Evolutionary conservation across 257 asterid genomes (phyloP).

Genomic region (Capsicum chinense): DNA sequence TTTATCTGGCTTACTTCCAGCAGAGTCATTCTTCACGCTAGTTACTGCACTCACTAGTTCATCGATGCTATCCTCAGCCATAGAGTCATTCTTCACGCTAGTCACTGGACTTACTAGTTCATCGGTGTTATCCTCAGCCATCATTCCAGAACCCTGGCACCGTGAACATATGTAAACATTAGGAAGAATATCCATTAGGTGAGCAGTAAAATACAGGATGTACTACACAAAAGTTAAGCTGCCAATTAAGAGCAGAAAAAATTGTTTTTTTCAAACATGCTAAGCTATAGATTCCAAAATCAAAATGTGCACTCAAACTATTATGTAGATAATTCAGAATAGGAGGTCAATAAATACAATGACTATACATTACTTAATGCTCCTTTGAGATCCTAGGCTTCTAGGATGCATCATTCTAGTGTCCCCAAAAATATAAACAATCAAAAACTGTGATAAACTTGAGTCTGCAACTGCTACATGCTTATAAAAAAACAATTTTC

Average conservation of each 20-base stretch:
- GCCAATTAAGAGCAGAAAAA: background rate
- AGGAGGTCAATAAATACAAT: background rate
- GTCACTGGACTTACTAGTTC: background rate
- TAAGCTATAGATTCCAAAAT: background rate
- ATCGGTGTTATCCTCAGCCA: slow-evolving; percentile 23
- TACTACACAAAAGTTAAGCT: background rate
- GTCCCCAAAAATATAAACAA: background rate
- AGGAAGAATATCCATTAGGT: background rate
- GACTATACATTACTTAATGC: slow-evolving; percentile 5
- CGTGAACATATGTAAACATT: background rate
- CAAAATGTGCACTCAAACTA: background rate
- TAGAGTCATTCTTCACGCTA: background rate
- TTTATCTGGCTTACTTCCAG: slow-evolving; percentile 26
- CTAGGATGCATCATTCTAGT: background rate
- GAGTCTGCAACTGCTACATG: slow-evolving; percentile 19
- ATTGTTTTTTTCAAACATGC: background rate
- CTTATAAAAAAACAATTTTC: background rate
- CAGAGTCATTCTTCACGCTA: slow-evolving; percentile 26
- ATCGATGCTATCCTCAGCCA: background rate
- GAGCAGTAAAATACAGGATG: background rate
- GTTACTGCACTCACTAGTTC: background rate
- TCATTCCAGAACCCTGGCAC: slow-evolving; percentile 4
- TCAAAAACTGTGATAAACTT: background rate
- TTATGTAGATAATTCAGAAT: slow-evolving; percentile 1
- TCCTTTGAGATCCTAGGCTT: background rate